Conservation (phyloP, 805 yeast genomes). For the Candida succiphila region DNA sequence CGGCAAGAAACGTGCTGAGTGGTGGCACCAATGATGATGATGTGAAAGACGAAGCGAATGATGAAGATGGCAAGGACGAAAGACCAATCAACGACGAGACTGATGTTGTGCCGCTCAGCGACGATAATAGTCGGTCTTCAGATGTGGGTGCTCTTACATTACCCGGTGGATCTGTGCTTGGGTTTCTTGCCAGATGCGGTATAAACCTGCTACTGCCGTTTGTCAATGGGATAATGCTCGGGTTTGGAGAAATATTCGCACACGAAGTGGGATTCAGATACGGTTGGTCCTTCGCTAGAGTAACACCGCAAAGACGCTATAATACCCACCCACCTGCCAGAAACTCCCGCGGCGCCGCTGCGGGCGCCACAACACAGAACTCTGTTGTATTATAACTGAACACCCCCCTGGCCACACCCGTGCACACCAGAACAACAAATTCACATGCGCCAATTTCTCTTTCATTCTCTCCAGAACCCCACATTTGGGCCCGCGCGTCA, state of each 20-base stretch:
- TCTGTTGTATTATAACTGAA: no score
- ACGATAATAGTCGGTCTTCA: no score
- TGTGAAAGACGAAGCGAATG: conserved; percentile 2
- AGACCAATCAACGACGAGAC: neutral
- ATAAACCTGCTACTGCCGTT: conserved; percentile 80
- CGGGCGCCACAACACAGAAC: no score
- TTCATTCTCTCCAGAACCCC: no score
- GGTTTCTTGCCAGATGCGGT: conserved; percentile 40
- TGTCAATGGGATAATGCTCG: conserved; percentile 89
- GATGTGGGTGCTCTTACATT: no score
- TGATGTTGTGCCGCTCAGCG: neutral
- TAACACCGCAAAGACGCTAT: conserved; percentile 16
- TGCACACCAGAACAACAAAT: neutral
- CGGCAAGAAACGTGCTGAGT: neutral
- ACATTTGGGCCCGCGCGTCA: no score
- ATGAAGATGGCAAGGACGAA: conserved; percentile 1
- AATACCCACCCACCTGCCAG: neutral
- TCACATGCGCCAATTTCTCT: neutral
- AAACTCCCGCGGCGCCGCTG: neutral
- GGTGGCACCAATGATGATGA: conserved; percentile 6
- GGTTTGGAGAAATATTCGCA: conserved; percentile 91
- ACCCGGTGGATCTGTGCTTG: no score
- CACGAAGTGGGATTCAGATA: conserved; percentile 81
- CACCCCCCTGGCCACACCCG: neutral
- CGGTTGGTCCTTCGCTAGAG: conserved; percentile 69